phyloP scores from a whole-genome alignment of 805 yeast genomes.

The Hanseniaspora clermontiae region DNA sequence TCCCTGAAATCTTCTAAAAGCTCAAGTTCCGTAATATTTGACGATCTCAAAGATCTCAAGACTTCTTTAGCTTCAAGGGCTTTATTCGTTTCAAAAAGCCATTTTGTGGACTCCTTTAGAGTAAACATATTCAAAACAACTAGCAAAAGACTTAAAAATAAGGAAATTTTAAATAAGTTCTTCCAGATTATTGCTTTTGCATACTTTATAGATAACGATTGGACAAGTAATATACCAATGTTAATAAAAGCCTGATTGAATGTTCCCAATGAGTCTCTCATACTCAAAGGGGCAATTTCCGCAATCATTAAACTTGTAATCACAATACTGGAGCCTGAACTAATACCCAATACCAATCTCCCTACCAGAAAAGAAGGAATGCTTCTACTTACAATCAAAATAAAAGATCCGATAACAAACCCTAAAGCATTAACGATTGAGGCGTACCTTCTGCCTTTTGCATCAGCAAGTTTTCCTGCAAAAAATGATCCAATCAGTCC shows the following conservation, averaged over 20 bases:
- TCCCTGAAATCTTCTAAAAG: conserved; percentile 17
- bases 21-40: conserved; percentile 22
- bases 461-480: conserved; percentile 54
- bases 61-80: conserved; percentile 32
- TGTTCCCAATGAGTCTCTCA: conserved; percentile 72
- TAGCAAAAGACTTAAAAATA: conserved; percentile 39
- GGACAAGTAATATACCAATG: conserved; percentile 72
- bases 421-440: conserved; percentile 40
- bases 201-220: conserved; percentile 56
- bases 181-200: conserved; percentile 65
- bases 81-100: conserved; percentile 39
- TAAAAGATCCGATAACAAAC: conserved; percentile 48
- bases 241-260: conserved; percentile 83
- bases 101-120: conserved; percentile 65
- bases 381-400: conserved; percentile 41
- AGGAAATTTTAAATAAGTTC: conserved; percentile 49
- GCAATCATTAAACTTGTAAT: conserved; percentile 70
- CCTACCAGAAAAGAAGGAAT: conserved; percentile 44
- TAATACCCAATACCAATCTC: conserved; percentile 66
- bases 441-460: conserved; percentile 48
- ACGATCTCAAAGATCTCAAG: conserved; percentile 29
- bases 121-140: conserved; percentile 34
- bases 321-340: conserved; percentile 80
- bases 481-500: conserved; percentile 64
- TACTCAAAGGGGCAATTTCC: conserved; percentile 58